phyloP scores from a whole-genome alignment of 176 grass and related monocot genomes.

The Raddia distichophylla region DNA sequence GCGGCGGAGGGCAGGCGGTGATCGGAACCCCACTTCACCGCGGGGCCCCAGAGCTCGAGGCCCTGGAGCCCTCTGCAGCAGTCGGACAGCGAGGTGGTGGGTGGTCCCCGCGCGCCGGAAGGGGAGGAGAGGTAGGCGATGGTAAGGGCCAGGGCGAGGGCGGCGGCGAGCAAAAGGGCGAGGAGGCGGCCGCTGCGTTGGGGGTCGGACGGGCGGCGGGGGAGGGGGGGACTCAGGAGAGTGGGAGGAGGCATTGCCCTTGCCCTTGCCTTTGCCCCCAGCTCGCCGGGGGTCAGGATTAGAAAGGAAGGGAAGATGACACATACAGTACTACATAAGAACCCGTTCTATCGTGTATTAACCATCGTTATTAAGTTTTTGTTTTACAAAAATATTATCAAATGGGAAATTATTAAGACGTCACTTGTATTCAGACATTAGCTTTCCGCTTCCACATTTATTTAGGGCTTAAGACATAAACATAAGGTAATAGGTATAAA shows the following conservation, averaged over 20 bases:
- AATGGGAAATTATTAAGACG: too few relatives aligned
- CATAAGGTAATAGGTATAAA: too few relatives aligned
- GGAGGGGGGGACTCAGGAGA: not conserved
- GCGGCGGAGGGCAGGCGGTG: slow-evolving; percentile 55
- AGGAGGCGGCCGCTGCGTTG: slow-evolving; percentile 34
- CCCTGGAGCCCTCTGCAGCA: slow-evolving; percentile 64
- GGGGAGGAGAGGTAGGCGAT: slow-evolving; percentile 53
- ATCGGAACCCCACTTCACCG: slow-evolving; percentile 66
- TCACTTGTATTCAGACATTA: too few relatives aligned
- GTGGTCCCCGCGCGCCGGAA: not conserved
- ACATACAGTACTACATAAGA: too few relatives aligned
- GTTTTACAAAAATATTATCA: too few relatives aligned
- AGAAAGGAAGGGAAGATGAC: too few relatives aligned
- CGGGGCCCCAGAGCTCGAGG: slow-evolving; percentile 79
- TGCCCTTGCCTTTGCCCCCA: not conserved
- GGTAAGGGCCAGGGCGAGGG: slow-evolving; percentile 28
- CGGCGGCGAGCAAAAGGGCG: slow-evolving; percentile 9
- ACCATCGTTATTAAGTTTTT: too few relatives aligned
- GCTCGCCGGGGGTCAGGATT: too few relatives aligned
- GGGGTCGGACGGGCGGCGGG: slow-evolving; percentile 27
- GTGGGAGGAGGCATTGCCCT: slow-evolving; percentile 34
- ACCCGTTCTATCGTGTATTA: too few relatives aligned
- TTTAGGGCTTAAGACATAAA: too few relatives aligned
- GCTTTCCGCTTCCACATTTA: too few relatives aligned
- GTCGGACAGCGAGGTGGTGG: slow-evolving; percentile 16